Percentiles rank a stretch among this genome's conserved stretches.
Evolutionary conservation across 306 rosid species (phyloP).

Genomic region (Styphnolobium japonicum): DNA sequence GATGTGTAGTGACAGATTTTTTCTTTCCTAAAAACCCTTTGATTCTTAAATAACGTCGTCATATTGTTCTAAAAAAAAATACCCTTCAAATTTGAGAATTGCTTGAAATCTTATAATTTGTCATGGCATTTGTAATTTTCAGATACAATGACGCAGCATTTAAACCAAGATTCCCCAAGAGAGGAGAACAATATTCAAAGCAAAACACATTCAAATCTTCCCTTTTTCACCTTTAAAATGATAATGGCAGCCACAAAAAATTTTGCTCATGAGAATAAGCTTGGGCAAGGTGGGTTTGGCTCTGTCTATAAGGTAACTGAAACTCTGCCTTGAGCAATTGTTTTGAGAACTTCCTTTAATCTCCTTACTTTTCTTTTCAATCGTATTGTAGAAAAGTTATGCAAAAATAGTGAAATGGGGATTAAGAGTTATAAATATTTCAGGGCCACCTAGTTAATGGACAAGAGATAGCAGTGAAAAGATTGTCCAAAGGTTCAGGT

Average conservation of each 20-base stretch:
- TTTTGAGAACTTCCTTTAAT: not conserved
- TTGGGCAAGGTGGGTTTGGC: conserved; percentile 70
- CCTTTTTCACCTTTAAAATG: not conserved
- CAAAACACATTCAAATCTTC: not conserved
- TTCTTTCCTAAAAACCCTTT: no score
- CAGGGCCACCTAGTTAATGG: conserved; percentile 45
- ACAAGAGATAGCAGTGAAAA: conserved; percentile 51
- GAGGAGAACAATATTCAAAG: not conserved
- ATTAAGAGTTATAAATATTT: not conserved
- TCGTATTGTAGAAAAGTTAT: not conserved
- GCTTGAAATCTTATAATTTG: not conserved
- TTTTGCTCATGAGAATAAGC: conserved; percentile 33
- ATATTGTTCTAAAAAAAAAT: not conserved
- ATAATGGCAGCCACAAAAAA: conserved; percentile 34
- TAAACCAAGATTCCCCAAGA: conserved; percentile 9
- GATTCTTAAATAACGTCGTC: not conserved
- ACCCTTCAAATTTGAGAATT: not conserved
- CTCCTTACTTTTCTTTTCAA: not conserved
- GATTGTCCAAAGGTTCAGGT: conserved; percentile 28
- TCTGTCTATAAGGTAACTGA: conserved; percentile 49
- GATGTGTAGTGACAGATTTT: not conserved
- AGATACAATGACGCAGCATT: not conserved
- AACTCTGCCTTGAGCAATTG: not conserved
- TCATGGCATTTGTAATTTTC: not conserved
- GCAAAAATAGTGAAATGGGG: not conserved